phyloP scores from a whole-genome alignment of 257 asterid species.

The Echites panduratus region DNA sequence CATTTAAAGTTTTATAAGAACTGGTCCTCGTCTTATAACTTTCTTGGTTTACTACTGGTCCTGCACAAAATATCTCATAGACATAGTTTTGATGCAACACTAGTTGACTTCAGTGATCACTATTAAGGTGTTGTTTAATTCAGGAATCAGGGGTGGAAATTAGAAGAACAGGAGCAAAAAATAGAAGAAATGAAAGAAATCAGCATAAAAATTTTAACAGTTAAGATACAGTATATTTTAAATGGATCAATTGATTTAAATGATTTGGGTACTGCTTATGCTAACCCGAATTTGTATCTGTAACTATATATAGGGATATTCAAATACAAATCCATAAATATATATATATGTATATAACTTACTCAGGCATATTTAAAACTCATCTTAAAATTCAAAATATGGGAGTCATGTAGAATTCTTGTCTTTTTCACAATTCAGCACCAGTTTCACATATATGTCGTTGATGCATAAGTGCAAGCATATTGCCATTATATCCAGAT shows the following conservation, averaged over 20 bases:
- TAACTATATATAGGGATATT: neutral
- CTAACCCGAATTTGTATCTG: too few species aligned
- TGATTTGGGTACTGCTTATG: too few species aligned
- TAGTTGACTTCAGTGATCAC: neutral
- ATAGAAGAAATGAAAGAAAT: neutral
- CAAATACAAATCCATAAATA: neutral
- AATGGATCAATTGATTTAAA: too few species aligned
- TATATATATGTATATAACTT: neutral
- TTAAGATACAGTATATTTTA: too few species aligned
- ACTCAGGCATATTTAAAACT: neutral
- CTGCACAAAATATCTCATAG: neutral
- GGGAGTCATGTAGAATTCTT: neutral
- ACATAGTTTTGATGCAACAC: neutral
- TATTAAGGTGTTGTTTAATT: neutral
- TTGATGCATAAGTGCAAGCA: neutral
- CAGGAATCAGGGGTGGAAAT: neutral
- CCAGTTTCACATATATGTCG: neutral
- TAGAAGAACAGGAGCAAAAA: neutral
- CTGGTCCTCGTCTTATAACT: neutral
- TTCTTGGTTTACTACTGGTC: neutral
- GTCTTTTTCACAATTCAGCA: neutral
- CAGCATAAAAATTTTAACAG: too few species aligned
- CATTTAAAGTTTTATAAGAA: neutral
- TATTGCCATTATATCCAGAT: neutral
- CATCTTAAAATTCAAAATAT: neutral